Evolutionary conservation across 352 stramenopile genomes (phyloP).

Genomic region (Globisporangium camurandrum): DNA sequence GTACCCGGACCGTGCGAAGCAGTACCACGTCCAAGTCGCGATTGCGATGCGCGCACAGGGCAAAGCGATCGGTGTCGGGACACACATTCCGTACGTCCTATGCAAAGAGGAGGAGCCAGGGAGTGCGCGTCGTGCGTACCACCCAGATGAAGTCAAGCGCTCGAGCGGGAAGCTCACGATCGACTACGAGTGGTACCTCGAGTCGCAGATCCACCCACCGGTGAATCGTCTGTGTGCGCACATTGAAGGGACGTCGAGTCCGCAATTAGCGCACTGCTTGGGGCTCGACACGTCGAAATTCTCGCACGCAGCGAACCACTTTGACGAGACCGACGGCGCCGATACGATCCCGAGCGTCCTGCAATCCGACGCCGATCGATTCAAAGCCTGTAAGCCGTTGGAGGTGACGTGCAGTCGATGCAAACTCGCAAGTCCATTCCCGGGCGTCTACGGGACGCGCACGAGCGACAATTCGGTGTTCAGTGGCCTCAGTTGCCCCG

Average conservation of each 20-base stretch:
- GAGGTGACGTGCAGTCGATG: slow-evolving; percentile 69
- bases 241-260: slow-evolving; percentile 95
- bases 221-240: slow-evolving; percentile 97
- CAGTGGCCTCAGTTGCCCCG: slow-evolving; percentile 60
- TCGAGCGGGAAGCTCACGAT: slow-evolving; percentile 80
- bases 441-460: slow-evolving; percentile 56
- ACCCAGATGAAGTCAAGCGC: slow-evolving; percentile 80
- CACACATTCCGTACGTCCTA: slow-evolving; percentile 98
- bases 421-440: slow-evolving; percentile 52
- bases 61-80: slow-evolving; percentile 96
- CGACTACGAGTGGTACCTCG: slow-evolving; percentile 97
- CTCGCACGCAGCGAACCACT: slow-evolving; percentile 65
- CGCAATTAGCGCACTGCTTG: slow-evolving; percentile 93
- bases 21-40: slow-evolving; percentile 97
- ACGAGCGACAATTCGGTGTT: slow-evolving; percentile 19
- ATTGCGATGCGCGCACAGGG: slow-evolving; percentile 92
- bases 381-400: slow-evolving; percentile 82
- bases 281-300: slow-evolving; percentile 96
- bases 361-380: slow-evolving; percentile 84
- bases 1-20: slow-evolving; percentile 94
- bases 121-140: slow-evolving; percentile 67
- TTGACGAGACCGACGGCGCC: slow-evolving; percentile 81
- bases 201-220: slow-evolving; percentile 94
- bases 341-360: slow-evolving; percentile 86
- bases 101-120: slow-evolving; percentile 84